Percentiles rank a stretch among this genome's conserved stretches.
Evolutionary conservation across 495 filamentous ascomycete species (phyloP).

Genomic region (Penicillium daleae): DNA sequence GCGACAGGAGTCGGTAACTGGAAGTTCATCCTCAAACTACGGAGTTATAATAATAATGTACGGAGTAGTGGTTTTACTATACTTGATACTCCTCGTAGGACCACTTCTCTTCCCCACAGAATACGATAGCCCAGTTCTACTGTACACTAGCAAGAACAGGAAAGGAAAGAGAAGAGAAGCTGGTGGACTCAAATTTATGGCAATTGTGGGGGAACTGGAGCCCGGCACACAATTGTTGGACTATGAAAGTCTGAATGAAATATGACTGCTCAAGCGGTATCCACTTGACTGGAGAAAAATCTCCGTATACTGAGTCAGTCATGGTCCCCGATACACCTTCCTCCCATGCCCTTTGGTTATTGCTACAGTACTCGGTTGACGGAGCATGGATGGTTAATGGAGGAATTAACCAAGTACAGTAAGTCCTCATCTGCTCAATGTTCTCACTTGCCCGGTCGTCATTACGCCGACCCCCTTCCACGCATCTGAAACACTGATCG

Average conservation of each 20-base stretch:
- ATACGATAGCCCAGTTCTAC: conserved; percentile 1
- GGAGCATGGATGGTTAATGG: not conserved
- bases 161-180: conserved; percentile 2
- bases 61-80: not conserved
- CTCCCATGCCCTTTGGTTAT: not conserved
- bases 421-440: not conserved
- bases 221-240: conserved; percentile 20
- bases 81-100: not conserved
- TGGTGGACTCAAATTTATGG: conserved; percentile 18
- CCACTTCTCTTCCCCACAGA: not conserved
- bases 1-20: conserved; percentile 5
- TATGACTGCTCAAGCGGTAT: conserved; percentile 23
- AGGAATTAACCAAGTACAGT: not conserved
- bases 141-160: conserved; percentile 2
- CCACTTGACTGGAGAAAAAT: conserved; percentile 22
- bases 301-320: conserved; percentile 16
- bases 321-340: too few relatives aligned
- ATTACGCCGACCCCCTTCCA: conserved; percentile 14
- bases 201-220: conserved; percentile 34
- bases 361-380: too few relatives aligned
- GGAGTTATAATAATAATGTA: not conserved
- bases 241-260: conserved; percentile 35
- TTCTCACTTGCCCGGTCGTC: not conserved
- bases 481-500: conserved; percentile 37
- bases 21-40: not conserved